Conservation (phyloP, 257 asterid genomes). For the Salvia rosmarinus region DNA sequence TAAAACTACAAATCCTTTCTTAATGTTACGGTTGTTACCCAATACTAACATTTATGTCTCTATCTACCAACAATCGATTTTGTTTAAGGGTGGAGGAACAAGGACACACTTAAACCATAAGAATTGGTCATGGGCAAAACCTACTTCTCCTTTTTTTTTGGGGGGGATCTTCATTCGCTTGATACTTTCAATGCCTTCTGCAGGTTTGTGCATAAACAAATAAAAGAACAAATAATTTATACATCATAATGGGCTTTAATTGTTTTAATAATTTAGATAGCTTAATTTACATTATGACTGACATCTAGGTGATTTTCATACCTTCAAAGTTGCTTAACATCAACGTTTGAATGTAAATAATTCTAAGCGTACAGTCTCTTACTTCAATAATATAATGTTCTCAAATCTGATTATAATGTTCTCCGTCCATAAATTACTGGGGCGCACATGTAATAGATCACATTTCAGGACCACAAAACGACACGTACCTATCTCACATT, state of each 20-base stretch:
- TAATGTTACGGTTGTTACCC: background rate
- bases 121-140: too few species aligned
- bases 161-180: too few species aligned
- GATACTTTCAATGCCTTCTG: background rate
- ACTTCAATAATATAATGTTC: too few species aligned
- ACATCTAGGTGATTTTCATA: background rate
- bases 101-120: too few species aligned
- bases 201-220: background rate
- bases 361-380: background rate
- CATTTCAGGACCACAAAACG: constrained; percentile 33
- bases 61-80: too few species aligned
- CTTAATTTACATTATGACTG: background rate
- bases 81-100: too few species aligned
- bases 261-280: background rate
- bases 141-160: too few species aligned
- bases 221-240: background rate
- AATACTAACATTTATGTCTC: background rate
- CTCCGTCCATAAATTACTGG: background rate
- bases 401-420: background rate
- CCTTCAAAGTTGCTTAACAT: background rate
- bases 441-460: constrained; percentile 34
- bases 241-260: background rate
- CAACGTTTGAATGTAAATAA: background rate
- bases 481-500: background rate
- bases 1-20: background rate